Conservation (phyloP, 129 eudicot genomes). For the Flaveria robusta region DNA sequence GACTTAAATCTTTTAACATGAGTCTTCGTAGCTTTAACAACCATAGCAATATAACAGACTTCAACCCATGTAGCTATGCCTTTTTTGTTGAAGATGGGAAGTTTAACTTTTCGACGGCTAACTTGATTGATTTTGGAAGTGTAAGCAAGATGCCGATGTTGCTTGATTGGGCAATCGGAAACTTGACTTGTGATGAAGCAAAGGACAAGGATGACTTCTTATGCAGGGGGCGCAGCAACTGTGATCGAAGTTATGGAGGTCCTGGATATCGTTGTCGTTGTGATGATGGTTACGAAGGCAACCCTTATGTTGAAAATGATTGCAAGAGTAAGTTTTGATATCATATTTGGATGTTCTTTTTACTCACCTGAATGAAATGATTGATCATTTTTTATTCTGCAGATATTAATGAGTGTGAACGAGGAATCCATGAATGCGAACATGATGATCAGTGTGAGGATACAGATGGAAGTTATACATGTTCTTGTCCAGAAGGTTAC, state of each 20-base stretch:
- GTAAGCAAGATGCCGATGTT: slow-evolving; percentile 18
- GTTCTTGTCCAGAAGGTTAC: slow-evolving; percentile 14
- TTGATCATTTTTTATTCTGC: not conserved
- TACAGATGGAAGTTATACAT: not conserved
- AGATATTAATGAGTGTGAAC: slow-evolving; percentile 32
- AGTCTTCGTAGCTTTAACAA: not conserved
- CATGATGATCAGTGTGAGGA: slow-evolving; percentile 1
- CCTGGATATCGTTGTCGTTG: slow-evolving; percentile 39
- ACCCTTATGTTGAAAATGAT: slow-evolving; percentile 15
- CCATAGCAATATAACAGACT: not conserved
- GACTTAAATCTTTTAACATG: not conserved
- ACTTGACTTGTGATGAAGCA: slow-evolving; percentile 15
- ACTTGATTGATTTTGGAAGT: not conserved
- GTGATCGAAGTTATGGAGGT: slow-evolving; percentile 18
- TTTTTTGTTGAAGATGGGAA: slow-evolving; percentile 20
- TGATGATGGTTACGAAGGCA: slow-evolving; percentile 23
- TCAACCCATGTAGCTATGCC: slow-evolving; percentile 42
- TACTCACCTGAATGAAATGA: not conserved
- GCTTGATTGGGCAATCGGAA: slow-evolving; percentile 46
- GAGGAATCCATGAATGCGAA: not conserved
- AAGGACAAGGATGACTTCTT: not conserved
- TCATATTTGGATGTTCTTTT: not conserved
- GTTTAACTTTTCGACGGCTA: slow-evolving; percentile 16
- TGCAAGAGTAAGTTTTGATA: slow-evolving; percentile 23
- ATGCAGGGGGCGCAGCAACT: slow-evolving; percentile 27